phyloP scores from a whole-genome alignment of 2,329 filamentous ascomycete species.

The Pseudocercospora fijiensis region DNA sequence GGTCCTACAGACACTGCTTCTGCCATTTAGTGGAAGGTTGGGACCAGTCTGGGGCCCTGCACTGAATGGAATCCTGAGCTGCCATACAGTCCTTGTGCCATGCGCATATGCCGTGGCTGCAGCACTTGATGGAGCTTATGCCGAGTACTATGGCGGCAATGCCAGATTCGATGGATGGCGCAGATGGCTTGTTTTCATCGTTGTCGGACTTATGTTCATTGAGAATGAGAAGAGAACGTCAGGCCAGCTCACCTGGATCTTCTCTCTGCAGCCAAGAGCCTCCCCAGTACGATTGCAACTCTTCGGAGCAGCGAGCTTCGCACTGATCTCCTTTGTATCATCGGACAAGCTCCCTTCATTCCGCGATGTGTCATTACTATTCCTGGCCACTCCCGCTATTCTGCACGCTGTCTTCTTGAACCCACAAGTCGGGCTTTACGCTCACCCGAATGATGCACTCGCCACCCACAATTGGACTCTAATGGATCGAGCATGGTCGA shows the following conservation, averaged over 20 bases:
- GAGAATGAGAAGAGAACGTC: background rate
- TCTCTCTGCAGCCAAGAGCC: background rate
- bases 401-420: slow-evolving; percentile 71
- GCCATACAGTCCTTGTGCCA: slow-evolving; percentile 54
- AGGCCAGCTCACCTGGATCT: background rate
- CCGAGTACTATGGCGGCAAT: slow-evolving; percentile 40
- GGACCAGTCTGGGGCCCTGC: slow-evolving; percentile 72
- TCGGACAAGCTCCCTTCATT: slow-evolving; percentile 40
- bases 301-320: slow-evolving; percentile 63
- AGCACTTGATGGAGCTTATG: background rate
- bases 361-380: slow-evolving; percentile 46
- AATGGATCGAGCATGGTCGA: slow-evolving; percentile 77
- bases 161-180: slow-evolving; percentile 37
- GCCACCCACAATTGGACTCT: slow-evolving; percentile 67
- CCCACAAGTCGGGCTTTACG: slow-evolving; percentile 48
- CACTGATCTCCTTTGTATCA: slow-evolving; percentile 11
- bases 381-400: slow-evolving; percentile 69
- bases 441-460: slow-evolving; percentile 63
- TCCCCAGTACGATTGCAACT: slow-evolving; percentile 68
- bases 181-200: background rate
- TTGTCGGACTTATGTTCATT: background rate
- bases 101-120: slow-evolving; percentile 41
- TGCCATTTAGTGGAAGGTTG: slow-evolving; percentile 62
- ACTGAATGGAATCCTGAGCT: slow-evolving; percentile 69
- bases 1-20: slow-evolving; percentile 68